Evolutionary conservation across 805 yeast species (phyloP).

Genomic region (Saccharomycopsis vini): DNA sequence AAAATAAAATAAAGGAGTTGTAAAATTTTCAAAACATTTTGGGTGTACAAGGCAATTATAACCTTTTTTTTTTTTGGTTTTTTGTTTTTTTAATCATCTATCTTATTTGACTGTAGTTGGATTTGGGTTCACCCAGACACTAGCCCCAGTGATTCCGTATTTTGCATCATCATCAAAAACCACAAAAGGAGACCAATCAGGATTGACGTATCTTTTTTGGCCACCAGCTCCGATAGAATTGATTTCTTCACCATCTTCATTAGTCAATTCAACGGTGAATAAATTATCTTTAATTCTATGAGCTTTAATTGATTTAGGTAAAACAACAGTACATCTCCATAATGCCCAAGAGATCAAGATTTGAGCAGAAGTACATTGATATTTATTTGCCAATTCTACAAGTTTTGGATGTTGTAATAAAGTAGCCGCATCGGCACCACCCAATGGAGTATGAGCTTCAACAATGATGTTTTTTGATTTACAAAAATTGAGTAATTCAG

Average conservation of each 20-base stretch:
- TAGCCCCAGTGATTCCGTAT: conserved; percentile 14
- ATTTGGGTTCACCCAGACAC: conserved; percentile 19
- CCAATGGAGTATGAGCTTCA: conserved; percentile 77
- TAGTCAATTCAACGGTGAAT: conserved; percentile 27
- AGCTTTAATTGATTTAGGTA: conserved; percentile 41
- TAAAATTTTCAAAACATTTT: too few relatives aligned
- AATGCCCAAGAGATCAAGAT: conserved; percentile 44
- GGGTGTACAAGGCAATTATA: too few relatives aligned
- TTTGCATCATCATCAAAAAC: conserved; percentile 20
- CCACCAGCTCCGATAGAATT: conserved; percentile 22
- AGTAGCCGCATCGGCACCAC: conserved; percentile 54
- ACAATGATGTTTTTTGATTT: conserved; percentile 43
- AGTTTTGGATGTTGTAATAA: conserved; percentile 37
- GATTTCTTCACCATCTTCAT: conserved; percentile 29
- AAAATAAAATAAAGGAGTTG: too few relatives aligned
- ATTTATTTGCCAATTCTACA: conserved; percentile 35
- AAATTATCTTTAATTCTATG: conserved; percentile 35
- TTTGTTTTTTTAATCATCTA: too few relatives aligned
- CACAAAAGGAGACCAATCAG: conserved; percentile 23
- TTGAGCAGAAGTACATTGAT: conserved; percentile 34
- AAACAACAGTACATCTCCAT: conserved; percentile 39
- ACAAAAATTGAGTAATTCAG: conserved; percentile 45
- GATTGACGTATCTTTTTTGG: conserved; percentile 31
- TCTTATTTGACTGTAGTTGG: conserved; percentile 13
- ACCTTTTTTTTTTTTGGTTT: too few relatives aligned